A percentile compares a stretch with the other conserved stretches of the same genome.
Conservation (phyloP, 1,284 basidiomycete species). For the Coriolopsis trogii region DNA sequence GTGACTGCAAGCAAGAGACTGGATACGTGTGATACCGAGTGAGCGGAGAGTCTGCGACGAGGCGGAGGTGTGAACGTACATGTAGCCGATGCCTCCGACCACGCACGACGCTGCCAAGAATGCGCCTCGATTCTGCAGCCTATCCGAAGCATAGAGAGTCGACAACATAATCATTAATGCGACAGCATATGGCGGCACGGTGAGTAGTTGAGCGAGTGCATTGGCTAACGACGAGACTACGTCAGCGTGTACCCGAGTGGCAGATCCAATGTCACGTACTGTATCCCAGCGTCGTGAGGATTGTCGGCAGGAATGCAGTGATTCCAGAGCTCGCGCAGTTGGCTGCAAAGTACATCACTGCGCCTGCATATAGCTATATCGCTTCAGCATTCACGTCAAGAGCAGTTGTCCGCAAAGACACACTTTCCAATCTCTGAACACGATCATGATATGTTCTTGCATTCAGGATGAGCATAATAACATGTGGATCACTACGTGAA, state of each 20-base stretch:
- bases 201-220: slow-evolving; percentile 65
- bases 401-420: neutral
- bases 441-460: slow-evolving; percentile 61
- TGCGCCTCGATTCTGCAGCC: slow-evolving; percentile 69
- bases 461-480: neutral
- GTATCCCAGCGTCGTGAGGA: slow-evolving; percentile 72
- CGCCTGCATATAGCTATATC: slow-evolving; percentile 59
- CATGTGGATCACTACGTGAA: neutral
- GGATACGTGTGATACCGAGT: neutral
- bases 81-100: slow-evolving; percentile 66
- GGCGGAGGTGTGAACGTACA: slow-evolving; percentile 47
- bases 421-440: slow-evolving; percentile 75
- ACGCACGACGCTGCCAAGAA: slow-evolving; percentile 51
- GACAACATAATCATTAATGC: slow-evolving; percentile 66
- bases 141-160: slow-evolving; percentile 74
- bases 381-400: neutral
- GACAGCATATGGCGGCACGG: slow-evolving; percentile 83
- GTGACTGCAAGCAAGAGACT: slow-evolving; percentile 55
- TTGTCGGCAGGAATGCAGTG: slow-evolving; percentile 85
- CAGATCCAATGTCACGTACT: slow-evolving; percentile 33
- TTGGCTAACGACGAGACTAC: slow-evolving; percentile 37
- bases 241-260: neutral
- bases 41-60: neutral
- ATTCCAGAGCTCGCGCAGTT: slow-evolving; percentile 81
- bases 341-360: slow-evolving; percentile 73